Evolutionary conservation across 495 filamentous ascomycete genomes (phyloP), one percentile per base, ranked within the genome.

Genomic region (Hypoxylon intermedium): DNA sequence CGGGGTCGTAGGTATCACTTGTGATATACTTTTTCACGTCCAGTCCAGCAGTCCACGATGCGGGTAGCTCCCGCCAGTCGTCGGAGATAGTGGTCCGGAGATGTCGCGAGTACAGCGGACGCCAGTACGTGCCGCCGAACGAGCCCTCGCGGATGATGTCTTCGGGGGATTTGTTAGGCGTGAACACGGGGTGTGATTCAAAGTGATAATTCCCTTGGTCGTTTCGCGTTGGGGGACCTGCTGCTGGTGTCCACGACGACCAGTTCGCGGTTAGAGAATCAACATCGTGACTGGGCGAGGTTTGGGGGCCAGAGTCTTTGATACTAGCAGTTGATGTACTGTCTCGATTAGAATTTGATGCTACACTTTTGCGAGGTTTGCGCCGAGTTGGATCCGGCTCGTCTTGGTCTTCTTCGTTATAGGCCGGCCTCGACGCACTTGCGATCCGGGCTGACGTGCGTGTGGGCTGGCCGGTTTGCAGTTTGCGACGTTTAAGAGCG

Each of bases 51-150:
- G 66, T 67, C 79, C 79, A 82, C 0, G 68, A 63, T 1, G 31
- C 11, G 0, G 79, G 77, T 1, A 82, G 58, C 31, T 82, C 75
- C 11, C 58, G 24, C 62, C 74, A 79, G 59, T 82, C 79, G 4
- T 72, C 73, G 5, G 56, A 16, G 3, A 82, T 58, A 1, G 73
- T 75, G 16, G 65, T 72, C 12, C 72, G 69, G 1, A 81, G 67
- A 16, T 60, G 67, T 9, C 57, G 58, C 9, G 76, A 81, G 20
- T 69, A 65, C 0, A 79, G 65, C 0, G 77, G 74, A 0, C 79
- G 73, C 67, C 77, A 82, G 58, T 80, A 81, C 0, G 72, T 71
- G 4, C 79, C 79, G 15, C 79, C 79, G 49, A 81, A 81, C 33
- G 65, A 67, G 11, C 79, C 77, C 67, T 80, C 74, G 15, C 74